phyloP scores from a whole-genome alignment of 345 rosid species.

The Cardamine chenopodiifolia region DNA sequence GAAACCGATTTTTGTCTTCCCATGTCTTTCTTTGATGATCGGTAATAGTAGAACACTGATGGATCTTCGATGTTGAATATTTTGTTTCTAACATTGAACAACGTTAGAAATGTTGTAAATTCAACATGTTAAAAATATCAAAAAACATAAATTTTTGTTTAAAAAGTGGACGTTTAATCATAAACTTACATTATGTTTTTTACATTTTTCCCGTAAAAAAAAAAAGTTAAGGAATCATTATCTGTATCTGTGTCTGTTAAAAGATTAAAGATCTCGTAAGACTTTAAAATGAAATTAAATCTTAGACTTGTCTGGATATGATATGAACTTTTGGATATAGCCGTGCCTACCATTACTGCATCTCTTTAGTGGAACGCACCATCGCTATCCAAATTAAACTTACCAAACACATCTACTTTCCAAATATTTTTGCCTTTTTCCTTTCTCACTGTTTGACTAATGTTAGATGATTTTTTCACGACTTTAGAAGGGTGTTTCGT shows the following conservation, averaged over 20 bases:
- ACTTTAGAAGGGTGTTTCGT: neutral
- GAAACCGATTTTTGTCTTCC: slow-evolving; percentile 38
- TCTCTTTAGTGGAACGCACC: slow-evolving; percentile 34
- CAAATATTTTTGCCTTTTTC: neutral
- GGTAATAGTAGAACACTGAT: slow-evolving; percentile 23
- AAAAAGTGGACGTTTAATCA: no score
- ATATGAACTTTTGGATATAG: slow-evolving; percentile 22
- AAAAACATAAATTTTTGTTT: no score
- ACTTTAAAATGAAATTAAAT: slow-evolving; percentile 17
- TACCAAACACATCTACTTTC: slow-evolving; percentile 1
- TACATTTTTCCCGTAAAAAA: no score
- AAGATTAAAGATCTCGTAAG: slow-evolving; percentile 2
- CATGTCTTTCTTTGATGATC: slow-evolving; percentile 31
- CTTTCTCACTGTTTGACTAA: neutral
- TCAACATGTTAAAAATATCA: no score
- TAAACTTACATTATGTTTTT: no score
- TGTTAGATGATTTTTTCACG: neutral
- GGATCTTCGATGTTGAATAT: slow-evolving; percentile 16
- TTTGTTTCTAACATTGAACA: no score
- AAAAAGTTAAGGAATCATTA: neutral
- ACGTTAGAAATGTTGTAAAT: no score
- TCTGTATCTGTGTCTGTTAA: neutral
- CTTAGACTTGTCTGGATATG: slow-evolving; percentile 25
- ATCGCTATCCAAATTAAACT: slow-evolving; percentile 31
- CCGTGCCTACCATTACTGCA: slow-evolving; percentile 25